Evolutionary conservation across 164 flowering plant species (phyloP).

Genomic region (Aristolochia fimbriata): DNA sequence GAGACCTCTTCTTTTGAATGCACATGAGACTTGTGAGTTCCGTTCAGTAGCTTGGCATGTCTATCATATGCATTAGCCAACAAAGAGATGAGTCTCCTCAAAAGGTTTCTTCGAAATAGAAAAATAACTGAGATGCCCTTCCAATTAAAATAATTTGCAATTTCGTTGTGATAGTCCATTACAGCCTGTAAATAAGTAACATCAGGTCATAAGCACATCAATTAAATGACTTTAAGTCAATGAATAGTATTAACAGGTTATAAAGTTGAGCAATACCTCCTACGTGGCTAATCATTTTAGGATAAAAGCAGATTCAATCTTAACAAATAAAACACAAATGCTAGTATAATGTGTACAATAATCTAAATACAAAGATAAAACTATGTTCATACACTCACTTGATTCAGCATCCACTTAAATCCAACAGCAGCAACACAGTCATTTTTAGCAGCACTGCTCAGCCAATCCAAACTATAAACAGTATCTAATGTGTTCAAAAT

Average conservation of each 20-base stretch:
- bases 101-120: slow-evolving; percentile 62
- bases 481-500: slow-evolving; percentile 51
- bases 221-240: too few species aligned
- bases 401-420: slow-evolving; percentile 96
- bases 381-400: slow-evolving; percentile 25
- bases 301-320: too few species aligned
- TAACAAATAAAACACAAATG: too few species aligned
- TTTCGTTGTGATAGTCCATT: slow-evolving; percentile 54
- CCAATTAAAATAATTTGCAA: slow-evolving; percentile 55
- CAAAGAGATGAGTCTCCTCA: slow-evolving; percentile 63
- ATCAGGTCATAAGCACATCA: not conserved
- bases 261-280: too few species aligned
- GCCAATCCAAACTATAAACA: slow-evolving; percentile 70
- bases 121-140: slow-evolving; percentile 61
- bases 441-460: slow-evolving; percentile 81
- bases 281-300: too few species aligned
- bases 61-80: slow-evolving; percentile 74
- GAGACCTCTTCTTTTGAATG: slow-evolving; percentile 71
- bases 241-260: too few species aligned
- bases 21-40: slow-evolving; percentile 83
- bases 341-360: too few species aligned
- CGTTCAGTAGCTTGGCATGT: slow-evolving; percentile 58
- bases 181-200: slow-evolving; percentile 27
- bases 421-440: slow-evolving; percentile 80
- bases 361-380: not conserved